Evolutionary conservation across 2,329 filamentous ascomycete genomes (phyloP).

Genomic region (Hymenoscyphus linearis): DNA sequence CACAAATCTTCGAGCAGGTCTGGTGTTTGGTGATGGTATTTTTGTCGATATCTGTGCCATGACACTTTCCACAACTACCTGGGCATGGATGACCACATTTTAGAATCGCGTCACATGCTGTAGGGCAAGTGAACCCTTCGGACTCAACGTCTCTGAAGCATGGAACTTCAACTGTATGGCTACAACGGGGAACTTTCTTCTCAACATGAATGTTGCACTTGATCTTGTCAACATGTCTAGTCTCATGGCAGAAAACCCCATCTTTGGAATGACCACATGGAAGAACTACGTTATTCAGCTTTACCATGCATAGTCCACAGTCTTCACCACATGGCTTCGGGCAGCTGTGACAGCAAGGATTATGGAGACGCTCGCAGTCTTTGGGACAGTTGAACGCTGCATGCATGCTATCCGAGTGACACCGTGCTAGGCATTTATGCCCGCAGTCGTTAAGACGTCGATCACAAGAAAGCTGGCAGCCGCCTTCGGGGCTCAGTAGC

Average conservation of each 20-base stretch:
- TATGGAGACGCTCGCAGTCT: slow-evolving; percentile 38
- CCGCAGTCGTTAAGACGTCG: slow-evolving; percentile 37
- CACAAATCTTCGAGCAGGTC: slow-evolving; percentile 44
- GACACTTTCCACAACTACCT: slow-evolving; percentile 46
- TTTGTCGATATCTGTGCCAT: slow-evolving; percentile 29
- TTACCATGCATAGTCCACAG: slow-evolving; percentile 37
- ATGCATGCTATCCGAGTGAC: slow-evolving; percentile 45
- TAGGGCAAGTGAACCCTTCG: slow-evolving; percentile 41
- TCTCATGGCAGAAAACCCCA: slow-evolving; percentile 35
- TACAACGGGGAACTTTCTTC: slow-evolving; percentile 48
- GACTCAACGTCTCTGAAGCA: slow-evolving; percentile 44
- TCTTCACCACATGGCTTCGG: slow-evolving; percentile 38
- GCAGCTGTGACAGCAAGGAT: slow-evolving; percentile 42
- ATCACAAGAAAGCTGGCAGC: slow-evolving; percentile 25
- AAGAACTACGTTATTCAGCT: slow-evolving; percentile 29
- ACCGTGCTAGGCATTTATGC: slow-evolving; percentile 41
- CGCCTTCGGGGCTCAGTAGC: slow-evolving; percentile 5
- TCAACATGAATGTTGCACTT: slow-evolving; percentile 42
- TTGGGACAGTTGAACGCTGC: slow-evolving; percentile 41
- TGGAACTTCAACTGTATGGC: slow-evolving; percentile 43
- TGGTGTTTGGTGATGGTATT: slow-evolving; percentile 39
- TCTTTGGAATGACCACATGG: slow-evolving; percentile 38
- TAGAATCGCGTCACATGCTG: slow-evolving; percentile 41
- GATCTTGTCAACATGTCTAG: slow-evolving; percentile 41
- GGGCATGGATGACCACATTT: slow-evolving; percentile 56